Conservation (phyloP, 2,329 filamentous ascomycete genomes). For the Xylariaceae sp. region DNA sequence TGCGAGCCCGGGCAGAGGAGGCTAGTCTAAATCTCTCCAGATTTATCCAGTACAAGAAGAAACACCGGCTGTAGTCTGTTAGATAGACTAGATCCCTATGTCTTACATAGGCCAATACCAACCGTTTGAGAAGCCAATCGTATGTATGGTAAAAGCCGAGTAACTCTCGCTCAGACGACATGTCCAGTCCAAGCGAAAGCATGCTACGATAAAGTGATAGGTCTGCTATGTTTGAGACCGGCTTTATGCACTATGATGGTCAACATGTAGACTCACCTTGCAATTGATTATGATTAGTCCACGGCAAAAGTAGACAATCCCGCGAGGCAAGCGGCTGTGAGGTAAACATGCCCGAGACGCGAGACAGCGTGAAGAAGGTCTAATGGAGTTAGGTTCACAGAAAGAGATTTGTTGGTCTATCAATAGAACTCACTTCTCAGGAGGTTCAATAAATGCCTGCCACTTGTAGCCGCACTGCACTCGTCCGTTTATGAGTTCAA, state of each 20-base stretch:
- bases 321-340: slow-evolving; percentile 5
- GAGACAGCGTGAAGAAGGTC: slow-evolving; percentile 20
- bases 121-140: not conserved
- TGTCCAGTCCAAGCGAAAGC: not conserved
- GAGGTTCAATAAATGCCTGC: slow-evolving; percentile 11
- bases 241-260: slow-evolving; percentile 1
- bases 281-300: slow-evolving; percentile 6
- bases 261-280: slow-evolving; percentile 13
- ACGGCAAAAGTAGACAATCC: slow-evolving; percentile 1
- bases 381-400: slow-evolving; percentile 34
- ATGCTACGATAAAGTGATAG: not conserved
- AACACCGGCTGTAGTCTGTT: slow-evolving; percentile 43
- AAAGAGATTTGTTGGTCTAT: slow-evolving; percentile 28
- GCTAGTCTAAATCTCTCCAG: slow-evolving; percentile 53
- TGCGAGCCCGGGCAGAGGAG: slow-evolving; percentile 56
- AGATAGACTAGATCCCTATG: slow-evolving; percentile 1
- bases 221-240: slow-evolving; percentile 1
- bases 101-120: slow-evolving; percentile 1
- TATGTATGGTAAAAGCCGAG: not conserved
- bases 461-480: slow-evolving; percentile 7
- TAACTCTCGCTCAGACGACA: not conserved
- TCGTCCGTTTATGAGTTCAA: not conserved
- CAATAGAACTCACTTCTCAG: slow-evolving; percentile 32
- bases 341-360: slow-evolving; percentile 9
- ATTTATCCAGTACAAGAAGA: slow-evolving; percentile 61